phyloP scores from a whole-genome alignment of 139 green algal species.

The Closterium sp. region DNA sequence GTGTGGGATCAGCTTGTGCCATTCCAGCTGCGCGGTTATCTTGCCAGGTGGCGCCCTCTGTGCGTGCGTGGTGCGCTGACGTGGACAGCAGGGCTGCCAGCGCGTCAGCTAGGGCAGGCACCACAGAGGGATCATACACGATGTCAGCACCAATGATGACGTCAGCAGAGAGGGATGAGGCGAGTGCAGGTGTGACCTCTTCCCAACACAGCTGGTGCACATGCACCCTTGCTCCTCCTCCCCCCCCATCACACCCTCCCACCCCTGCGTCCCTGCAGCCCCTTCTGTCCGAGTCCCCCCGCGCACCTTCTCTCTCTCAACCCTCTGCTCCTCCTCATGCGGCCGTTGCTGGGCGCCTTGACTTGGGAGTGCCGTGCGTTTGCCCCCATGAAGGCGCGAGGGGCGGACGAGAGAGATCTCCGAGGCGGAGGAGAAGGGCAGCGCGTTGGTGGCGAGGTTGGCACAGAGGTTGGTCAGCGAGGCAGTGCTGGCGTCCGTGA shows the following conservation, averaged over 20 bases:
- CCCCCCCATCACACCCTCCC: background rate
- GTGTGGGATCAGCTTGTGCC: background rate
- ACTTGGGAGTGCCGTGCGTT: too few species aligned
- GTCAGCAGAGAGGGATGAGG: background rate
- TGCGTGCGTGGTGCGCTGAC: background rate
- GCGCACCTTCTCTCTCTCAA: background rate
- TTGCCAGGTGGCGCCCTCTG: background rate
- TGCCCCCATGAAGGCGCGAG: too few species aligned
- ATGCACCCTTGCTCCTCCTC: background rate
- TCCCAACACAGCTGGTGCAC: conserved; percentile 8
- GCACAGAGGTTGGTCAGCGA: background rate
- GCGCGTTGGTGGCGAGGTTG: background rate
- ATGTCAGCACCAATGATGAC: conserved; percentile 16
- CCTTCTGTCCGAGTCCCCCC: background rate
- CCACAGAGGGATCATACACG: conserved; percentile 6
- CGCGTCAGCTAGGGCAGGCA: background rate
- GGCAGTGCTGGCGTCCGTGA: background rate
- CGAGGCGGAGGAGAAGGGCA: background rate
- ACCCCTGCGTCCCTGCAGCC: background rate
- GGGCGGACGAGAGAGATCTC: background rate
- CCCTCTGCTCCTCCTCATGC: background rate
- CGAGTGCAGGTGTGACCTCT: background rate
- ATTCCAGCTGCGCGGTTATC: background rate
- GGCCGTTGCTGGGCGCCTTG: background rate
- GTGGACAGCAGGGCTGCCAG: background rate